Evolutionary conservation across 2,329 filamentous ascomycete genomes (phyloP), one percentile per base, ranked within the genome.

Genomic region (Penicillium polonicum): DNA sequence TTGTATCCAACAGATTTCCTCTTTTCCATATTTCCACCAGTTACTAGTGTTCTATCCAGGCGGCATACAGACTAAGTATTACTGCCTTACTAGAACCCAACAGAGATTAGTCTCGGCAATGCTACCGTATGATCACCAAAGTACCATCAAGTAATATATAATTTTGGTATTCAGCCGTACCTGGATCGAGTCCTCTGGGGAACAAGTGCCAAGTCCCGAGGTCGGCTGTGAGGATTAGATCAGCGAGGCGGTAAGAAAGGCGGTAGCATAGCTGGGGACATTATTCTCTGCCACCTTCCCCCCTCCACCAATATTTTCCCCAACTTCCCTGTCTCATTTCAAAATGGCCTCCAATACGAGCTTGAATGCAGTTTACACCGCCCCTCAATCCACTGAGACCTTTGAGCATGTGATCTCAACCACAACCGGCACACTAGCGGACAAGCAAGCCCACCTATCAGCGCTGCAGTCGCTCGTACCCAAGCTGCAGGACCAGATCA

Each of bases 401-500:
- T 76, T 78, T 59, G 57, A 70, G 5, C 72, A 74, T 51, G 50
- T 63, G 41, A 67, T 75, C 7, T 55, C 68, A 9, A 51, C 58
- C 49, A 62, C 62, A 8, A 58, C 59, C n/a, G 54, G 65, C 46
- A 57, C 63, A 29, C 62, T 71, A 5, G 58, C 69, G 39, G 74
- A 77, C 19, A 85, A 85, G 67, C 78, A 79, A n/a, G 75, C 78
- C 35, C 85, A 84, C 66, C 74, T 88, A 10, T 70, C 76, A 8
- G 74, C 79, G 38, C 76, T 87, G 13, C 79, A 83, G 35, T 64
- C 75, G 2, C 75, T 78, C 8, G 77, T 82, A 29, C 77, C 76
- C 12, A 70, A 76, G 19, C 67, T 87, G n/a, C 85, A 87, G 68
- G 75, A 74, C 45, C 78, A 85, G 50, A 73, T 87, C 68, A 88